A percentile compares a stretch with the other conserved stretches of the same genome.
These are phyloP conservation scores for Phenoliferia sp. DNA, from an alignment of 1,284 basidiomycete species.

Conservation along the genomic window DNA sequence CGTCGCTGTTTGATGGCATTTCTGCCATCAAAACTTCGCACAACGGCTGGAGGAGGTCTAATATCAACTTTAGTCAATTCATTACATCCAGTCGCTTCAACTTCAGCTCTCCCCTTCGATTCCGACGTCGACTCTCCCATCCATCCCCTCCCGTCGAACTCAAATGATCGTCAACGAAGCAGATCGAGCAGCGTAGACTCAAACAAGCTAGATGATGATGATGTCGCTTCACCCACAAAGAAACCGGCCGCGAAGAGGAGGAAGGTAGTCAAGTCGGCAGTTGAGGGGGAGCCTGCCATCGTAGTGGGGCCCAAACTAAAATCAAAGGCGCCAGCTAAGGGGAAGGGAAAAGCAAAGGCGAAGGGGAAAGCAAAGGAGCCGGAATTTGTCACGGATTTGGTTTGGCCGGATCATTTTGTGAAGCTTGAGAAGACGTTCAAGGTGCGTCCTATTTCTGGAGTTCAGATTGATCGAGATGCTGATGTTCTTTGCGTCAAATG, in stretches of 20 bases:
- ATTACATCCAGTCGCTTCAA: background rate
- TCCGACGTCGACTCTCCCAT: background rate
- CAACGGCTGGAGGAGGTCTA: background rate
- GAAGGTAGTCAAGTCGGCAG: background rate
- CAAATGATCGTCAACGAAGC: background rate
- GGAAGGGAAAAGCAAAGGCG: conserved; percentile 4
- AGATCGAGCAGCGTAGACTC: background rate
- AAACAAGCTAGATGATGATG: background rate
- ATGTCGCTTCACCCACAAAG: background rate
- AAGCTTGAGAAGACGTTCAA: conserved; percentile 45
- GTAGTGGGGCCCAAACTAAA: background rate
- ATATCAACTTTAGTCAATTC: background rate
- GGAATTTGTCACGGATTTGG: conserved; percentile 20
- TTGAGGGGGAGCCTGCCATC: background rate
- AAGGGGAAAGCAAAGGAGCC: conserved; percentile 19
- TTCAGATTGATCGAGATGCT: background rate
- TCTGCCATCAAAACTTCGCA: background rate
- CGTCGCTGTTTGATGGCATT: background rate
- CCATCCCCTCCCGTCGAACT: background rate
- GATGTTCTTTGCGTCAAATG: background rate
- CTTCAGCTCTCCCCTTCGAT: background rate
- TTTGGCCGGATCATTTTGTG: conserved; percentile 44
- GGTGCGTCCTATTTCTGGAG: conserved; percentile 13
- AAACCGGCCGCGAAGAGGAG: background rate
- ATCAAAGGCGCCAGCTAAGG: background rate